phyloP scores from a whole-genome alignment of 2,329 filamentous ascomycete species.

The Colletotrichum orbiculare region DNA sequence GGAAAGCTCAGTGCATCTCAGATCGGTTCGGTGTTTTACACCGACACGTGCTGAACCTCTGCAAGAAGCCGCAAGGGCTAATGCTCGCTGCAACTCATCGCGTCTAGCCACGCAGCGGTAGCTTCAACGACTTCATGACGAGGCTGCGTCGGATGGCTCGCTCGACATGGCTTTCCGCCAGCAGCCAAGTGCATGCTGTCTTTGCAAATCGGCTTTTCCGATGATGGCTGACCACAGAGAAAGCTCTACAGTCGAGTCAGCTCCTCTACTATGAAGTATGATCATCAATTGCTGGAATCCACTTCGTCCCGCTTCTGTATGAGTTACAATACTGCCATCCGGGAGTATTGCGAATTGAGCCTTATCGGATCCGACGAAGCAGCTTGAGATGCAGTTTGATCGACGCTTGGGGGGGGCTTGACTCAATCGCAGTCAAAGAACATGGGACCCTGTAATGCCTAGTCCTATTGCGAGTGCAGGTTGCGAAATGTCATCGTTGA shows the following conservation, averaged over 20 bases:
- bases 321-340: background rate
- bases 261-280: background rate
- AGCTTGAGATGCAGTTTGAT: conserved; percentile 27
- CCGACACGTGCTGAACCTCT: too few relatives aligned
- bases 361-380: conserved; percentile 25
- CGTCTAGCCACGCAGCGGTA: too few relatives aligned
- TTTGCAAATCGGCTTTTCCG: conserved; percentile 11
- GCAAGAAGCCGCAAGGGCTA: too few relatives aligned
- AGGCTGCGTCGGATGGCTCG: too few relatives aligned
- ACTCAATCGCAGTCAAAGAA: conserved; percentile 11
- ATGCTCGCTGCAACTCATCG: too few relatives aligned
- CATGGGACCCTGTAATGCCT: conserved; percentile 5
- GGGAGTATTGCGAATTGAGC: conserved; percentile 17
- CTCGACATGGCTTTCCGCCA: too few relatives aligned
- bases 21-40: too few relatives aligned
- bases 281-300: background rate
- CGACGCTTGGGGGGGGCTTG: conserved; percentile 23
- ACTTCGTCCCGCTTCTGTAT: conserved; percentile 4
- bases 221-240: conserved; percentile 7
- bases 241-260: conserved; percentile 16
- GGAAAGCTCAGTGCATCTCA: too few relatives aligned
- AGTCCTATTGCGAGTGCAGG: conserved; percentile 4
- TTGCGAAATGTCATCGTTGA: conserved; percentile 2
- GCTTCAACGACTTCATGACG: too few relatives aligned
- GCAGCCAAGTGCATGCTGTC: too few relatives aligned